Conservation (phyloP, 1,284 basidiomycete genomes). For the Microbotryum silenes-acaulis region DNA sequence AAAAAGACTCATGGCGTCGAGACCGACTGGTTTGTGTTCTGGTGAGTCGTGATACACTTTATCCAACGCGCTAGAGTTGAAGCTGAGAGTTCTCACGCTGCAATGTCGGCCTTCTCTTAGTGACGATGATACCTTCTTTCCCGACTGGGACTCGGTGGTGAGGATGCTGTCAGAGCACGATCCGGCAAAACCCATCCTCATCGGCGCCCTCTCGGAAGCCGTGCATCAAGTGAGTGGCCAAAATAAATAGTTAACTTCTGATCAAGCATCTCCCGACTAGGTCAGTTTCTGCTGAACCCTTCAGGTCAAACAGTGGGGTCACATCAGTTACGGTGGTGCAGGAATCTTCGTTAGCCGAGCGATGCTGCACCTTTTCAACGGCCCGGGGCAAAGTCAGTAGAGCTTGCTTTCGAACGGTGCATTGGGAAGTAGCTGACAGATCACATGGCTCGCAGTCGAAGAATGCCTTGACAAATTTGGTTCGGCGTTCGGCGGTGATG, state of each 20-base stretch:
- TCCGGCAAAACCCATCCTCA: constrained; percentile 15
- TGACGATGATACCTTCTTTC: constrained; percentile 36
- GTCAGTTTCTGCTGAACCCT: not conserved
- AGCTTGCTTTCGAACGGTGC: not conserved
- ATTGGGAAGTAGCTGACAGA: no score
- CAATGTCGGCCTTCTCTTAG: constrained; percentile 6
- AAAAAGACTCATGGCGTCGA: constrained; percentile 18
- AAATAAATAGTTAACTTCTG: no score
- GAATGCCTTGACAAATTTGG: constrained; percentile 21
- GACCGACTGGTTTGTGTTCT: constrained; percentile 34
- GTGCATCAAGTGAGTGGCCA: constrained; percentile 22
- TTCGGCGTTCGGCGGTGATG: constrained; percentile 24
- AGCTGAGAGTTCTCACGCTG: not conserved
- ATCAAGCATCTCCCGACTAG: no score
- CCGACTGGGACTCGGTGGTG: constrained; percentile 27
- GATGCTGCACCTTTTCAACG: constrained; percentile 29
- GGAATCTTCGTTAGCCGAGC: constrained; percentile 31
- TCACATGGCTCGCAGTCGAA: not conserved
- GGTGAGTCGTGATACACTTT: constrained; percentile 17
- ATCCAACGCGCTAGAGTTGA: not conserved
- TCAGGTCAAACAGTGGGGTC: constrained; percentile 29
- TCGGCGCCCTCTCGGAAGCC: constrained; percentile 32
- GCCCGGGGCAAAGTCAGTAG: constrained; percentile 20
- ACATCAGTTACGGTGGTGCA: constrained; percentile 32
- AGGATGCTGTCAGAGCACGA: constrained; percentile 24